Conservation (phyloP, 2,329 filamentous ascomycete species). For the Domatiomyces globalis region DNA sequence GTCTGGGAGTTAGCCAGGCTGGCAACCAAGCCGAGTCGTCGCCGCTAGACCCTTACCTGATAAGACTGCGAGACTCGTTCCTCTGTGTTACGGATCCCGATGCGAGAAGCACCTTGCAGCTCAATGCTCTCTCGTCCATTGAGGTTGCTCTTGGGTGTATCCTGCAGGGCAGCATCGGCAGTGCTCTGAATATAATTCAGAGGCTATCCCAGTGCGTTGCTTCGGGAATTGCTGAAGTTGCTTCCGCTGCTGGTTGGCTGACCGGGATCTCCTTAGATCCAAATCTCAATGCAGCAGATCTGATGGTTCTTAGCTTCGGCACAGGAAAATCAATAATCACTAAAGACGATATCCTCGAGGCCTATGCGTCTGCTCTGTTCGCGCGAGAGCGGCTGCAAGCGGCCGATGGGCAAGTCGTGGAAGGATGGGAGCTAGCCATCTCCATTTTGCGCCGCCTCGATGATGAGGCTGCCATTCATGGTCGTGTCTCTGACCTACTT, state of each 20-base stretch:
- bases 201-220: conserved; percentile 70
- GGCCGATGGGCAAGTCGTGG: conserved; percentile 30
- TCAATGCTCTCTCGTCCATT: conserved; percentile 60
- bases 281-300: conserved; percentile 60
- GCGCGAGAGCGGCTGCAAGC: conserved; percentile 22
- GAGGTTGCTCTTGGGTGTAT: conserved; percentile 72
- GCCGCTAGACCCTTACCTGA: conserved; percentile 52
- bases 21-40: conserved; percentile 23
- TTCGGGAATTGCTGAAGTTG: conserved; percentile 67
- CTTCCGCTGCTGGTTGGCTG: conserved; percentile 72
- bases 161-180: conserved; percentile 69
- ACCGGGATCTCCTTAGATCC: conserved; percentile 25
- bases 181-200: conserved; percentile 58
- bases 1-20: conserved; percentile 32
- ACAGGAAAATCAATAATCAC: conserved; percentile 49
- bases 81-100: conserved; percentile 49
- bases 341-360: conserved; percentile 64
- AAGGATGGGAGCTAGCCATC: conserved; percentile 84
- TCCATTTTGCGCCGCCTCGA: conserved; percentile 71
- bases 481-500: conserved; percentile 60
- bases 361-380: conserved; percentile 56
- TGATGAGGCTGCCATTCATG: conserved; percentile 53
- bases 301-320: conserved; percentile 65
- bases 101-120: conserved; percentile 48
- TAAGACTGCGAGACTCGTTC: conserved; percentile 58